Evolutionary conservation across 306 rosid genomes (phyloP).

Genomic region (Psophocarpus tetragonolobus): DNA sequence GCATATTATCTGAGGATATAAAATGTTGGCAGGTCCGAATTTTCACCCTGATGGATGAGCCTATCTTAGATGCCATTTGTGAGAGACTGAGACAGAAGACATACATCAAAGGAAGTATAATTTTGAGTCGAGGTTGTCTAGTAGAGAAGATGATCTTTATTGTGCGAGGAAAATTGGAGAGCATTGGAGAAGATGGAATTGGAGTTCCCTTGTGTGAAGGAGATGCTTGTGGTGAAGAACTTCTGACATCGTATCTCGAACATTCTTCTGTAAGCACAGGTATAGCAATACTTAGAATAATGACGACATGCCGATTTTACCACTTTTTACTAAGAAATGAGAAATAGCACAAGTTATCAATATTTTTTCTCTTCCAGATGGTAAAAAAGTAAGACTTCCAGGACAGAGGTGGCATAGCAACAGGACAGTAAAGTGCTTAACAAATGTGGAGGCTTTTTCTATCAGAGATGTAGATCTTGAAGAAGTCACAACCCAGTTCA

Average conservation of each 20-base stretch:
- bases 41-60: conserved; percentile 74
- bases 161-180: conserved; percentile 80
- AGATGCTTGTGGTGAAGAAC: conserved; percentile 91
- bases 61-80: conserved; percentile 73
- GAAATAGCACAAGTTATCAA: neutral
- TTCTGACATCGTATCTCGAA: conserved; percentile 82
- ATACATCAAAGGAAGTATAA: conserved; percentile 72
- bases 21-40: conserved; percentile 64
- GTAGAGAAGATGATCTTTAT: conserved; percentile 82
- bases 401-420: conserved; percentile 44
- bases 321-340: neutral
- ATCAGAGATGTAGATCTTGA: conserved; percentile 66
- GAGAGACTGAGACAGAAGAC: conserved; percentile 74
- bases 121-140: conserved; percentile 52
- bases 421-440: conserved; percentile 66
- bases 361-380: conserved; percentile 47
- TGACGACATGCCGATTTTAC: neutral
- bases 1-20: neutral
- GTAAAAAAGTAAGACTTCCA: conserved; percentile 52
- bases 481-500: conserved; percentile 69
- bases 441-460: conserved; percentile 81
- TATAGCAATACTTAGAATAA: conserved; percentile 25
- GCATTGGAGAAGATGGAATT: conserved; percentile 63
- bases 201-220: conserved; percentile 61
- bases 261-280: conserved; percentile 78